Evolutionary conservation across 129 eudicot species (phyloP).

Genomic region (Dittrichia graveolens): DNA sequence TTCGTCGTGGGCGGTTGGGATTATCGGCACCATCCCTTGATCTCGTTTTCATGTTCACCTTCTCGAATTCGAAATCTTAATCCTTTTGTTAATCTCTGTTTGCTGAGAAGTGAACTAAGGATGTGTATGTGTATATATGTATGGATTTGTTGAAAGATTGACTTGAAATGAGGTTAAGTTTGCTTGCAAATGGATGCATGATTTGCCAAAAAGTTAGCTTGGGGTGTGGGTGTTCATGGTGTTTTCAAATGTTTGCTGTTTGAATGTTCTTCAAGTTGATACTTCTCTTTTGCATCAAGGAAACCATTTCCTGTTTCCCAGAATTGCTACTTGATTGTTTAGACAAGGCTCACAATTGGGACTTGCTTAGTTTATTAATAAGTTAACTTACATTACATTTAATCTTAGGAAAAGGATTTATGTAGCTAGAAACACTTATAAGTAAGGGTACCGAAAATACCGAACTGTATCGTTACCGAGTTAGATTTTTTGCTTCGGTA

Average conservation of each 20-base stretch:
- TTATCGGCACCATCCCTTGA: slow-evolving; percentile 26
- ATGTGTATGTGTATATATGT: neutral
- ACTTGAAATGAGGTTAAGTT: slow-evolving; percentile 8
- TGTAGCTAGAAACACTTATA: too few relatives aligned
- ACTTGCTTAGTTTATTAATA: too few relatives aligned
- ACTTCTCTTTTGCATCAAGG: slow-evolving; percentile 23
- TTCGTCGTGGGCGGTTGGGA: slow-evolving; percentile 20
- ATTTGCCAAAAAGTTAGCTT: slow-evolving; percentile 8
- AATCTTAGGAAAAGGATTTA: too few relatives aligned
- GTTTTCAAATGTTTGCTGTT: neutral
- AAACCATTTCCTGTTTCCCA: neutral
- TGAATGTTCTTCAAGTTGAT: slow-evolving; percentile 15
- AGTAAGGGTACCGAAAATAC: too few relatives aligned
- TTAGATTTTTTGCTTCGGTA: too few relatives aligned
- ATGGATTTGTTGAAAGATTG: slow-evolving; percentile 14
- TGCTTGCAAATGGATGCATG: slow-evolving; percentile 25
- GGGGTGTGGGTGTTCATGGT: slow-evolving; percentile 11
- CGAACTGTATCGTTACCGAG: too few relatives aligned
- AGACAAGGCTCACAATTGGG: too few relatives aligned
- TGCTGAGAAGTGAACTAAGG: neutral
- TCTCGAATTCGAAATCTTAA: neutral
- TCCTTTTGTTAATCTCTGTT: neutral
- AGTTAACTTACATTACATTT: too few relatives aligned
- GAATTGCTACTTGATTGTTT: neutral
- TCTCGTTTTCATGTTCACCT: slow-evolving; percentile 44